These are phyloP conservation scores for Talinum fruticosum DNA, from an alignment of 148 eudicot genomes.

Conservation along the genomic window DNA sequence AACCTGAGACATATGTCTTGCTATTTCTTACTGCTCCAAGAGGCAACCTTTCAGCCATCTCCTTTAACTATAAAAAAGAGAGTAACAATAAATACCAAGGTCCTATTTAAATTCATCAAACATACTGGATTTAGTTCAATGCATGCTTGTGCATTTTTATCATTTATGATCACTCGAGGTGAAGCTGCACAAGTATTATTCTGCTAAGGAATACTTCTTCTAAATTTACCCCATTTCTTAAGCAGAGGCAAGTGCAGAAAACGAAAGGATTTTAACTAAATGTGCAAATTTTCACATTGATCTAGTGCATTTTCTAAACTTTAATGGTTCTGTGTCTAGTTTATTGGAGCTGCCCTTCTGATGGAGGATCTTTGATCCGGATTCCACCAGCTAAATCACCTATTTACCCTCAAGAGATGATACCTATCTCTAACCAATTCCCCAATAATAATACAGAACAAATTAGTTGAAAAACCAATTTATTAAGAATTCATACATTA, in stretches of 20 bases:
- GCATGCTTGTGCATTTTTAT: conserved; percentile 1
- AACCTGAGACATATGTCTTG: conserved; percentile 23
- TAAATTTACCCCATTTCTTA: background rate
- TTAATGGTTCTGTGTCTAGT: background rate
- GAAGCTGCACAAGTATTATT: too few relatives aligned
- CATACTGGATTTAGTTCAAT: background rate
- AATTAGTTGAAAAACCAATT: background rate
- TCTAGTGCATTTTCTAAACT: background rate
- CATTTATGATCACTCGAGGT: too few relatives aligned
- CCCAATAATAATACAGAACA: background rate
- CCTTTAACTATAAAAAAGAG: conserved; percentile 38
- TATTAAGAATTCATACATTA: background rate
- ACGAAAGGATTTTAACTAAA: background rate
- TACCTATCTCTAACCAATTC: too few relatives aligned
- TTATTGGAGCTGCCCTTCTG: background rate
- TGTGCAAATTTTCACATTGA: background rate
- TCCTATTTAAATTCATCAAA: background rate
- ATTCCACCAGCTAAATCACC: background rate
- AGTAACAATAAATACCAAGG: background rate
- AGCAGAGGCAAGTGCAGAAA: background rate
- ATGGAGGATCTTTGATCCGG: background rate
- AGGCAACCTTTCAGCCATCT: conserved; percentile 48
- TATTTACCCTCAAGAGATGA: background rate
- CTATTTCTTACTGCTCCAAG: conserved; percentile 35
- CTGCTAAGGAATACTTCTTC: background rate